These are phyloP conservation scores for Aspergillus ellipticus DNA, from an alignment of 495 filamentous ascomycete genomes.

Conservation along the genomic window DNA sequence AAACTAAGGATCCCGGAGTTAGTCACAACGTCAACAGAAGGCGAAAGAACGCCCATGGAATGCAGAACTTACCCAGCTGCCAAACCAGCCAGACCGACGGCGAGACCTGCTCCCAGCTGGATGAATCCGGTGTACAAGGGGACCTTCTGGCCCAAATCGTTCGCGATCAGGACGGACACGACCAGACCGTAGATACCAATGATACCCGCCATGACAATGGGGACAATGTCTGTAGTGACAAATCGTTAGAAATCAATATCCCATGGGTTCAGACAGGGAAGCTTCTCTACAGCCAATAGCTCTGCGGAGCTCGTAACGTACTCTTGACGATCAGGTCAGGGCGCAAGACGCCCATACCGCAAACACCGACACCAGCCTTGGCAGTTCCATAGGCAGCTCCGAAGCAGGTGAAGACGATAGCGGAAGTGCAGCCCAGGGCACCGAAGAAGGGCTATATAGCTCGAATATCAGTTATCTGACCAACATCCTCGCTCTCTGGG, in stretches of 20 bases:
- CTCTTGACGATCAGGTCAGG: constrained; percentile 99
- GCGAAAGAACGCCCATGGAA: neutral
- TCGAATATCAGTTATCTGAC: constrained; percentile 22
- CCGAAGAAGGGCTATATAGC: constrained; percentile 88
- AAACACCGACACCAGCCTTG: constrained; percentile 98
- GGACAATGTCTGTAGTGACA: constrained; percentile 79
- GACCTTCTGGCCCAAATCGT: constrained; percentile 75
- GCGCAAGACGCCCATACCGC: constrained; percentile 94
- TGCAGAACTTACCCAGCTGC: constrained; percentile 71
- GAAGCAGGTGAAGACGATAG: constrained; percentile 99
- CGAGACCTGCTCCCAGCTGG: constrained; percentile 93
- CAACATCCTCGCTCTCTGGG: neutral
- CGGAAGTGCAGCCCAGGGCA: constrained; percentile 96
- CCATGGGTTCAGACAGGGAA: neutral
- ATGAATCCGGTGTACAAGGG: constrained; percentile 94
- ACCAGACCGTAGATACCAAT: constrained; percentile 99
- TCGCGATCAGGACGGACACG: constrained; percentile 96
- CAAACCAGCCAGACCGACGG: constrained; percentile 93
- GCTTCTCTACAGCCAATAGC: neutral
- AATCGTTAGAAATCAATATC: constrained; percentile 13
- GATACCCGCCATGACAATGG: constrained; percentile 99
- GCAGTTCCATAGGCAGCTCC: constrained; percentile 98
- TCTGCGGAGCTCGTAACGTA: constrained; percentile 46
- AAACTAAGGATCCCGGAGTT: constrained; percentile 49
- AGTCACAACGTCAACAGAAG: constrained; percentile 8